These are phyloP conservation scores for Cryptosporidium sp. DNA, from an alignment of 169 alveolate species.

Conservation along the genomic window DNA sequence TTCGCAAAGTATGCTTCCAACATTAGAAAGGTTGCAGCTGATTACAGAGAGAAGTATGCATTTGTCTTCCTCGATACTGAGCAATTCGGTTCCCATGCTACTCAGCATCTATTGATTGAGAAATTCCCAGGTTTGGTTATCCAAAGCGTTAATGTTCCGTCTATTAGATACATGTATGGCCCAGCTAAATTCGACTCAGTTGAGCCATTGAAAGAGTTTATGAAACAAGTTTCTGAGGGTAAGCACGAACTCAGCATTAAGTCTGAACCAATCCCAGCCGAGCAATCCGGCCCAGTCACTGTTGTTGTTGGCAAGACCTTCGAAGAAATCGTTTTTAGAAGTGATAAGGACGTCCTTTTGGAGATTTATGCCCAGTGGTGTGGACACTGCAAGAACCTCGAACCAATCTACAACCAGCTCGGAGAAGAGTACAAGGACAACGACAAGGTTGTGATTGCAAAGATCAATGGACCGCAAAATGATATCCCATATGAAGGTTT, in stretches of 20 bases:
- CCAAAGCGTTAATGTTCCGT: constrained; percentile 73
- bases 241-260: constrained; percentile 86
- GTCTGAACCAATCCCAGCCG: constrained; percentile 91
- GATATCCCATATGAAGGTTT: constrained; percentile 84
- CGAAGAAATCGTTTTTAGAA: constrained; percentile 85
- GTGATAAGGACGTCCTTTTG: constrained; percentile 90
- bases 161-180: constrained; percentile 73
- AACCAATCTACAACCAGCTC: constrained; percentile 85
- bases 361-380: constrained; percentile 98
- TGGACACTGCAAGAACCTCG: constrained; percentile 95
- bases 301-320: constrained; percentile 86
- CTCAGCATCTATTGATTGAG: constrained; percentile 76
- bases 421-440: constrained; percentile 82
- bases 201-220: constrained; percentile 80
- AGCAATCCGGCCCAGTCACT: constrained; percentile 86
- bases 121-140: constrained; percentile 80
- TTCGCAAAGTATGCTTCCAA: constrained; percentile 63
- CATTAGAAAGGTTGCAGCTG: constrained; percentile 78
- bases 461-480: constrained; percentile 92
- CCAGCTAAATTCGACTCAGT: constrained; percentile 74
- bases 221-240: constrained; percentile 85
- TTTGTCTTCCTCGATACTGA: constrained; percentile 82
- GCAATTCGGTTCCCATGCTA: constrained; percentile 79
- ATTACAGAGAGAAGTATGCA: constrained; percentile 70
- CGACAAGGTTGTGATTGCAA: constrained; percentile 88